phyloP scores from a whole-genome alignment of 2,329 filamentous ascomycete species.

The Colletotrichum lini region DNA sequence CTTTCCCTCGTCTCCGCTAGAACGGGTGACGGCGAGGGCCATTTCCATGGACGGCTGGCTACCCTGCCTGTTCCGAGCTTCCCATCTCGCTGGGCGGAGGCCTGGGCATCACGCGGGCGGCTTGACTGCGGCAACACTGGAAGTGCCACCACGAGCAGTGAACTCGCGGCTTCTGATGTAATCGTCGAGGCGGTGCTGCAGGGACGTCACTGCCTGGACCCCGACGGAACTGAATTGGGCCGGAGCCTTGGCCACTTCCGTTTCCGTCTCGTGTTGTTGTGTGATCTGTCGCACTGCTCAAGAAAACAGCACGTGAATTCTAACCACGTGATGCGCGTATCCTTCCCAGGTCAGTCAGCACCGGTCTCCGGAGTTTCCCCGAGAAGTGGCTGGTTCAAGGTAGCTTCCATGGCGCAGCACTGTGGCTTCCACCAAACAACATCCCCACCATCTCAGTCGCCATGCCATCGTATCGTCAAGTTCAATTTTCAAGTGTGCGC shows the following conservation, averaged over 20 bases:
- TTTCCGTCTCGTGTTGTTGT: neutral
- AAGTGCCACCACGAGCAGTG: slow-evolving; percentile 16
- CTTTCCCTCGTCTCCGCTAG: slow-evolving; percentile 7
- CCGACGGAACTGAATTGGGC: slow-evolving; percentile 29
- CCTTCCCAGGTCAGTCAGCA: too few relatives aligned
- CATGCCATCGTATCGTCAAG: too few relatives aligned
- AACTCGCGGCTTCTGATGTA: slow-evolving; percentile 40
- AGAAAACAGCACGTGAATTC: slow-evolving; percentile 18
- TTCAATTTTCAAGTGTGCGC: too few relatives aligned
- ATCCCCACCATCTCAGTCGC: too few relatives aligned
- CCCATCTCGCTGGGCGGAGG: neutral
- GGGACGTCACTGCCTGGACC: slow-evolving; percentile 24
- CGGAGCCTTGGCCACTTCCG: slow-evolving; percentile 26
- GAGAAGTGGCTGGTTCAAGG: neutral
- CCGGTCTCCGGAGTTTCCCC: neutral
- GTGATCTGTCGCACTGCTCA: neutral
- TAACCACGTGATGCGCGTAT: slow-evolving; percentile 3
- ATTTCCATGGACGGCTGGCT: slow-evolving; percentile 32
- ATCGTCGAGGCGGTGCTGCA: slow-evolving; percentile 36
- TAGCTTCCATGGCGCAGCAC: too few relatives aligned
- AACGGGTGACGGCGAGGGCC: neutral
- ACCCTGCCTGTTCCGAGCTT: neutral
- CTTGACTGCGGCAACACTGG: slow-evolving; percentile 10
- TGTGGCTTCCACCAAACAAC: too few relatives aligned
- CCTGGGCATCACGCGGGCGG: neutral